Conservation (phyloP, 306 rosid genomes). For the Trifolium fragiferum region DNA sequence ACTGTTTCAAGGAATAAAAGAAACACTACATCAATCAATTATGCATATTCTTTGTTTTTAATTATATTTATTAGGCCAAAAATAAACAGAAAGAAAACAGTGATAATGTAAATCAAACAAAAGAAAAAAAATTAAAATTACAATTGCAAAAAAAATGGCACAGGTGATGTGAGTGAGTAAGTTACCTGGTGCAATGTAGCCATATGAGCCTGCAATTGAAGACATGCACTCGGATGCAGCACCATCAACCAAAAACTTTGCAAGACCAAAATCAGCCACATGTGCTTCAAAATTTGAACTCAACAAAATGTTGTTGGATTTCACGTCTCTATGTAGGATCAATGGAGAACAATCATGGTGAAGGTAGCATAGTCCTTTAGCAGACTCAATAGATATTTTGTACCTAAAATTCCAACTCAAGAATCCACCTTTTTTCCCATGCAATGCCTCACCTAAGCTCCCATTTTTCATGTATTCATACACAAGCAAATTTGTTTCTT, state of each 20-base stretch:
- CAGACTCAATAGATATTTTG: constrained; percentile 77
- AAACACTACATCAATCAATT: too few relatives aligned
- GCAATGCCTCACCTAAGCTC: constrained; percentile 83
- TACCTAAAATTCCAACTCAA: constrained; percentile 80
- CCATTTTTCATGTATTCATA: constrained; percentile 93
- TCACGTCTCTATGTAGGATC: constrained; percentile 83
- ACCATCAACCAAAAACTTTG: constrained; percentile 76
- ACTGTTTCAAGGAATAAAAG: too few relatives aligned
- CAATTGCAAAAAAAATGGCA: not conserved
- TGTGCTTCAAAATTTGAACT: constrained; percentile 84
- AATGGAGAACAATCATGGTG: constrained; percentile 90
- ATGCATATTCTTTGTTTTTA: not conserved
- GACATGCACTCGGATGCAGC: constrained; percentile 90
- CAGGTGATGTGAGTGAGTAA: not conserved
- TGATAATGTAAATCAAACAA: not conserved
- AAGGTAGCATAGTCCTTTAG: constrained; percentile 83
- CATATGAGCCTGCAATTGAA: constrained; percentile 87
- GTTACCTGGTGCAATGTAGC: constrained; percentile 85
- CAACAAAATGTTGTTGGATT: constrained; percentile 84
- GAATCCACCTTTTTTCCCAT: constrained; percentile 61
- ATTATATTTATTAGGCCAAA: not conserved
- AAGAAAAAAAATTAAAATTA: not conserved
- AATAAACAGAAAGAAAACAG: not conserved
- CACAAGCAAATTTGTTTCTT: constrained; percentile 73
- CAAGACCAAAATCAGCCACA: constrained; percentile 89